phyloP scores from a whole-genome alignment of 2,329 filamentous ascomycete genomes.

The Thelonectria blattea region DNA sequence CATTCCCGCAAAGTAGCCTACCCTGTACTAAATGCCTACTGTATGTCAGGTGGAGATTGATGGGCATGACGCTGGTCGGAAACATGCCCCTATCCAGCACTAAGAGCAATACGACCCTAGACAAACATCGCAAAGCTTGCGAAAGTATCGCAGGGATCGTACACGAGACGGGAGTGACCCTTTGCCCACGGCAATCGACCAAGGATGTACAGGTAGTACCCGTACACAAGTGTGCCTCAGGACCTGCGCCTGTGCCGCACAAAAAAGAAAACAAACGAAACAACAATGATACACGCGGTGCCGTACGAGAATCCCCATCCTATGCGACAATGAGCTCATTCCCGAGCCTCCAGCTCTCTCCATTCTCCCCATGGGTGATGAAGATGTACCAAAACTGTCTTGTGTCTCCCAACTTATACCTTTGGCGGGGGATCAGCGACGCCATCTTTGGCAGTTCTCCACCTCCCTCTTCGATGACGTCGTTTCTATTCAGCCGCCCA shows the following conservation, averaged over 20 bases:
- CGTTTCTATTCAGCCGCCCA: not conserved
- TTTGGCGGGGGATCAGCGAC: not conserved
- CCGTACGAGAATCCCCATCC: not conserved
- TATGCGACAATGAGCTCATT: not conserved
- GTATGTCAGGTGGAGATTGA: no score
- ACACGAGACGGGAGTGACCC: not conserved
- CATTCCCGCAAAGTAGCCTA: no score
- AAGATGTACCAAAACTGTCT: not conserved
- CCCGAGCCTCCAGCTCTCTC: not conserved
- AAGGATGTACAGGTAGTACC: not conserved
- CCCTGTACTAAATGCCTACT: no score
- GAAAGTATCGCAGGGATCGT: not conserved
- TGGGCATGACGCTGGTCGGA: no score
- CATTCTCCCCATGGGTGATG: not conserved
- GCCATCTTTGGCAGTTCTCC: not conserved
- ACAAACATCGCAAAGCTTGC: not conserved
- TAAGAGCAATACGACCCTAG: no score
- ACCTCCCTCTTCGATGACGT: constrained; percentile 3
- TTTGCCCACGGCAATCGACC: not conserved
- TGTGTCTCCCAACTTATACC: not conserved
- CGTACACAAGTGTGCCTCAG: not conserved
- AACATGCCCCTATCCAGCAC: no score
- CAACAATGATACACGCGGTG: not conserved
- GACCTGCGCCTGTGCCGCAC: not conserved
- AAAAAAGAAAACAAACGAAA: not conserved